A percentile compares a stretch with the other conserved stretches of the same genome.
These are phyloP conservation scores for Ceratobasidium sp. DNA, from an alignment of 1,284 basidiomycete genomes.

Conservation along the genomic window DNA sequence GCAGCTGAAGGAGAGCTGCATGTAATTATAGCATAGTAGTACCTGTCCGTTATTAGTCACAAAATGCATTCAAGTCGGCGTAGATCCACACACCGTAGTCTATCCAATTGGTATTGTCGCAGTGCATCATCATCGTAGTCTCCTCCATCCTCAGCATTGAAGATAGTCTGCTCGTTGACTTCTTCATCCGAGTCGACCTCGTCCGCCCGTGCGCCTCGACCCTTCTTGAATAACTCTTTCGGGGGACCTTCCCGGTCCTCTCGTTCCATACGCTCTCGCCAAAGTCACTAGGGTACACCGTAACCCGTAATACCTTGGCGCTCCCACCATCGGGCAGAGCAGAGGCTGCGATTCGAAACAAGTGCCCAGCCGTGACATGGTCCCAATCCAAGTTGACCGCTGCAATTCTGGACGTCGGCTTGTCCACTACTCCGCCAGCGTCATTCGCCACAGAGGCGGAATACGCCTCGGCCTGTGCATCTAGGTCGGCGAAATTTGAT, in stretches of 20 bases:
- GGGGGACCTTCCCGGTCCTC: slow-evolving; percentile 86
- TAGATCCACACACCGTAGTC: slow-evolving; percentile 71
- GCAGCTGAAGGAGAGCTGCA: slow-evolving; percentile 85
- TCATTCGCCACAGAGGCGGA: slow-evolving; percentile 48
- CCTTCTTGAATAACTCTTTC: slow-evolving; percentile 76
- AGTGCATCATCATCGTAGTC: slow-evolving; percentile 88
- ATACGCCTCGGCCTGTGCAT: slow-evolving; percentile 74
- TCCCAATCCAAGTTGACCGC: slow-evolving; percentile 99
- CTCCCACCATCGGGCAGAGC: slow-evolving; percentile 50
- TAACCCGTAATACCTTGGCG: slow-evolving; percentile 65
- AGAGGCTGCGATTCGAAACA: slow-evolving; percentile 94
- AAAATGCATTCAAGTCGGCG: neutral
- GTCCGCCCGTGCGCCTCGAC: slow-evolving; percentile 48
- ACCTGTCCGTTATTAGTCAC: slow-evolving; percentile 58
- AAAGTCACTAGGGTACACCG: slow-evolving; percentile 92
- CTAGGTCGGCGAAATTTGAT: slow-evolving; percentile 68
- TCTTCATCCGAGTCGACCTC: slow-evolving; percentile 56
- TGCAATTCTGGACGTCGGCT: slow-evolving; percentile 78
- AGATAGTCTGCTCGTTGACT: slow-evolving; percentile 69
- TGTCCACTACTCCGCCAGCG: slow-evolving; percentile 45
- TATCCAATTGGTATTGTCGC: slow-evolving; percentile 91
- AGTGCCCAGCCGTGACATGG: slow-evolving; percentile 86
- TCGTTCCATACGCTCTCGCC: slow-evolving; percentile 84
- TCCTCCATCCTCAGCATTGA: slow-evolving; percentile 68
- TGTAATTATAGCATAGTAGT: slow-evolving; percentile 95